Evolutionary conservation across 805 yeast genomes (phyloP).

Genomic region (Lachancea fermentati): DNA sequence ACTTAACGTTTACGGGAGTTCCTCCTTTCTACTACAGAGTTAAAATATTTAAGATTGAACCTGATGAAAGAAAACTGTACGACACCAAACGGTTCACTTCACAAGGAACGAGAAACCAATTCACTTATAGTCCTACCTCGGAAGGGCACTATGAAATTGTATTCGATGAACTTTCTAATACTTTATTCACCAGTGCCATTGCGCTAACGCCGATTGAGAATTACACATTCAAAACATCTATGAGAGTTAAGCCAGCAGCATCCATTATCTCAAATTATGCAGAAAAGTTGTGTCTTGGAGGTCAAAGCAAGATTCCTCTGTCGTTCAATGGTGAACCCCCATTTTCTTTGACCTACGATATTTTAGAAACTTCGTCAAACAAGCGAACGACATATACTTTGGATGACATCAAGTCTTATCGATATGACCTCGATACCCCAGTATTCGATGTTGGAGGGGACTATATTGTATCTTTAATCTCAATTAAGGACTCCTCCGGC

Average conservation of each 20-base stretch:
- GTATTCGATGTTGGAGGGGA: constrained; percentile 61
- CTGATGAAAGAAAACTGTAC: constrained; percentile 28
- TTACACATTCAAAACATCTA: constrained; percentile 59
- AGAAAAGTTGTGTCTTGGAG: constrained; percentile 42
- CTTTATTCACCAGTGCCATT: constrained; percentile 46
- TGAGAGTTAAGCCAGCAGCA: constrained; percentile 64
- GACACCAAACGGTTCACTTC: constrained; percentile 36
- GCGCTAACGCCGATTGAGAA: constrained; percentile 32
- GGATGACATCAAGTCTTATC: constrained; percentile 35
- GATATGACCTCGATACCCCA: constrained; percentile 47
- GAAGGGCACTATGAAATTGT: constrained; percentile 80
- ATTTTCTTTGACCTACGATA: constrained; percentile 60
- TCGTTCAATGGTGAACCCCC: constrained; percentile 76
- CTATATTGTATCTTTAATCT: constrained; percentile 56
- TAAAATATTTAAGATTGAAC: constrained; percentile 49
- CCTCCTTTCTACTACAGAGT: constrained; percentile 75
- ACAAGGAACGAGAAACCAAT: constrained; percentile 44
- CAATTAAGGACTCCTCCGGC: constrained; percentile 67
- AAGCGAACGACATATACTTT: constrained; percentile 41
- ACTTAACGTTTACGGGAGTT: constrained; percentile 61
- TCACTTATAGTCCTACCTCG: constrained; percentile 65
- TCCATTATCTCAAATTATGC: constrained; percentile 27
- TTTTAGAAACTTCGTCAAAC: constrained; percentile 51
- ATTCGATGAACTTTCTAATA: constrained; percentile 60
- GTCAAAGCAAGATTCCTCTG: constrained; percentile 45